Evolutionary conservation across 768 basidiomycete genomes (phyloP).

Genomic region (Suillus clintonianus): DNA sequence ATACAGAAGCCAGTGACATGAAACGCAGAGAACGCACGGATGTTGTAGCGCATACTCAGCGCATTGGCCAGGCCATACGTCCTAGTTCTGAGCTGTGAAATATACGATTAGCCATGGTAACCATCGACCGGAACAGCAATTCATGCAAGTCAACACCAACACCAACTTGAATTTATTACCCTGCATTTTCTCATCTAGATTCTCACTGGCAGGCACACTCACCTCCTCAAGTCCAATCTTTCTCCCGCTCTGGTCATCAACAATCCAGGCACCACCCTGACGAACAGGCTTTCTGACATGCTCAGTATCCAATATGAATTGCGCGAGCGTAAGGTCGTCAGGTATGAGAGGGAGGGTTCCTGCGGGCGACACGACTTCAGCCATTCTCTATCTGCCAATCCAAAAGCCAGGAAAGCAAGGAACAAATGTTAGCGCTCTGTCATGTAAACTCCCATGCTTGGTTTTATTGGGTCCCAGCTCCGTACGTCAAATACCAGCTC

Average conservation of each 20-base stretch:
- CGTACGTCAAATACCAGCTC: not conserved
- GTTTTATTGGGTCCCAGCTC: not conserved
- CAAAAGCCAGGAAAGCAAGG: not conserved
- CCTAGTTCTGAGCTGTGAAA: conserved; percentile 34
- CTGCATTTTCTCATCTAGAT: not conserved
- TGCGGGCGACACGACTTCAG: conserved; percentile 30
- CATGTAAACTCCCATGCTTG: not conserved
- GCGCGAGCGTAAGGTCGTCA: conserved; percentile 38
- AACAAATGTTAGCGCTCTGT: too few relatives aligned
- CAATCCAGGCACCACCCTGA: conserved; percentile 36
- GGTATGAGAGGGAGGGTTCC: conserved; percentile 35
- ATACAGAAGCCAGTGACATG: not conserved
- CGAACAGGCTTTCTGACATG: conserved; percentile 32
- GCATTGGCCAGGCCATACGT: conserved; percentile 41
- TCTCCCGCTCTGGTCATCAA: conserved; percentile 43
- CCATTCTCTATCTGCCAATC: conserved; percentile 17
- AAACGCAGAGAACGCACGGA: conserved; percentile 26
- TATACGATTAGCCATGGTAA: not conserved
- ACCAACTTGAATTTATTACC: not conserved
- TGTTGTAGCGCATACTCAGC: conserved; percentile 32
- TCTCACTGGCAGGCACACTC: conserved; percentile 5
- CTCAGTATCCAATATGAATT: conserved; percentile 39
- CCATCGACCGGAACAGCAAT: not conserved
- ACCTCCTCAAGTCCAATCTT: conserved; percentile 40
- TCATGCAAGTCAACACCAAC: not conserved